These are phyloP conservation scores for Penicillium sp. DNA, from an alignment of 2,329 filamentous ascomycete species.

Conservation along the genomic window DNA sequence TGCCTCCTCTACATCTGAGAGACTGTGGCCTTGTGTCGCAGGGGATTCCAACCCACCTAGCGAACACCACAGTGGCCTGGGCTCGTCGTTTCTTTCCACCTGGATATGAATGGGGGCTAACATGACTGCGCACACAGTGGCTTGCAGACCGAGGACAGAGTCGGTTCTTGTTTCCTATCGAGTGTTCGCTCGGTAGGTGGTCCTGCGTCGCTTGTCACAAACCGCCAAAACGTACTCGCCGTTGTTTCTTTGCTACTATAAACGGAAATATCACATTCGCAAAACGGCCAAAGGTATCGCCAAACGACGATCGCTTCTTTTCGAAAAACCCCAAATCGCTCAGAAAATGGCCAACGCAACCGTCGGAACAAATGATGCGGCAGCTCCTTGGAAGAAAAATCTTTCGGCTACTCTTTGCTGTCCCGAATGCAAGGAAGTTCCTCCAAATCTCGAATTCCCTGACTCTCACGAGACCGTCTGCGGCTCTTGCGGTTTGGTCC, in stretches of 20 bases:
- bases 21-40: slow-evolving; percentile 9
- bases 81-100: slow-evolving; percentile 2
- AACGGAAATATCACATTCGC: slow-evolving; percentile 51
- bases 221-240: slow-evolving; percentile 73
- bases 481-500: slow-evolving; percentile 85
- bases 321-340: slow-evolving; percentile 29
- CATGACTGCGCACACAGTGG: slow-evolving; percentile 38
- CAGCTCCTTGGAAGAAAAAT: slow-evolving; percentile 73
- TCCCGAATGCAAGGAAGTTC: slow-evolving; percentile 85
- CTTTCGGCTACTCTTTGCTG: slow-evolving; percentile 85
- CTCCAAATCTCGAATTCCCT: slow-evolving; percentile 92
- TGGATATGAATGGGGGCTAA: slow-evolving; percentile 34
- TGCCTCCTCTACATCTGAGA: slow-evolving; percentile 1
- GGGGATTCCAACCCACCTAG: not conserved
- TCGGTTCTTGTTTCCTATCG: slow-evolving; percentile 16
- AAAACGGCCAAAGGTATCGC: slow-evolving; percentile 50
- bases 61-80: not conserved
- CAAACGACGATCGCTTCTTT: slow-evolving; percentile 45
- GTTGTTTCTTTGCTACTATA: slow-evolving; percentile 66
- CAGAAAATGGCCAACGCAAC: slow-evolving; percentile 46
- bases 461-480: slow-evolving; percentile 94
- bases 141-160: slow-evolving; percentile 27
- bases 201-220: slow-evolving; percentile 23
- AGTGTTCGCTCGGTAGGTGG: slow-evolving; percentile 6
- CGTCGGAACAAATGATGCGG: slow-evolving; percentile 39